Percentiles rank a stretch among this genome's conserved stretches.
phyloP scores from a whole-genome alignment of 2,329 filamentous ascomycete species.

The Purpureocillium takamizusanense region DNA sequence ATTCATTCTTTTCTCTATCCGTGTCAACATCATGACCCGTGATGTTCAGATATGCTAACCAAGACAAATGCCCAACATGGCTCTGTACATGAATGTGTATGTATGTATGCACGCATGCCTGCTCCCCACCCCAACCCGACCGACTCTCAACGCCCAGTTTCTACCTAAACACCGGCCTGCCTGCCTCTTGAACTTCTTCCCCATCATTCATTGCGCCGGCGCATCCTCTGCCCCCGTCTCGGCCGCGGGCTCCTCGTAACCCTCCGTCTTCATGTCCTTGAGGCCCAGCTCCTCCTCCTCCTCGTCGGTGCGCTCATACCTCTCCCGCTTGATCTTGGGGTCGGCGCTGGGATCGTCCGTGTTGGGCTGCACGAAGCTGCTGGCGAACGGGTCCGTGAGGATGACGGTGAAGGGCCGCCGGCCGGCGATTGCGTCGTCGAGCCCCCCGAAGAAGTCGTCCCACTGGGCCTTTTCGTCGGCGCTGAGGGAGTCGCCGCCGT shows the following conservation, averaged over 20 bases:
- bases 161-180: not conserved
- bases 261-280: conserved; percentile 85
- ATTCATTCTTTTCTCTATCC: too few species aligned
- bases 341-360: conserved; percentile 63
- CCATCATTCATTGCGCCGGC: conserved; percentile 3
- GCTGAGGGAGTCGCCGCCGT: conserved; percentile 71
- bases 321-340: conserved; percentile 69
- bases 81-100: not conserved
- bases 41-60: too few species aligned
- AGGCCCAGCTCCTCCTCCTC: conserved; percentile 92
- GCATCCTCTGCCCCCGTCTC: conserved; percentile 16
- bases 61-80: too few species aligned
- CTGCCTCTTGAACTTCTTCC: not conserved
- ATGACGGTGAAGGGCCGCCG: conserved; percentile 74
- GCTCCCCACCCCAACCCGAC: too few species aligned
- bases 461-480: conserved; percentile 60
- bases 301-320: conserved; percentile 80
- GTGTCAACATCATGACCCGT: too few species aligned
- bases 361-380: conserved; percentile 88
- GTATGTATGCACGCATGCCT: not conserved
- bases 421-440: conserved; percentile 72
- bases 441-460: conserved; percentile 68
- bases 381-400: conserved; percentile 79
- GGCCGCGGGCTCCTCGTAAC: conserved; percentile 45
- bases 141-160: too few species aligned